Base-by-base conservation (phyloP, 2,329 filamentous ascomycete genomes). In the Diaporthe helianthi region DNA sequence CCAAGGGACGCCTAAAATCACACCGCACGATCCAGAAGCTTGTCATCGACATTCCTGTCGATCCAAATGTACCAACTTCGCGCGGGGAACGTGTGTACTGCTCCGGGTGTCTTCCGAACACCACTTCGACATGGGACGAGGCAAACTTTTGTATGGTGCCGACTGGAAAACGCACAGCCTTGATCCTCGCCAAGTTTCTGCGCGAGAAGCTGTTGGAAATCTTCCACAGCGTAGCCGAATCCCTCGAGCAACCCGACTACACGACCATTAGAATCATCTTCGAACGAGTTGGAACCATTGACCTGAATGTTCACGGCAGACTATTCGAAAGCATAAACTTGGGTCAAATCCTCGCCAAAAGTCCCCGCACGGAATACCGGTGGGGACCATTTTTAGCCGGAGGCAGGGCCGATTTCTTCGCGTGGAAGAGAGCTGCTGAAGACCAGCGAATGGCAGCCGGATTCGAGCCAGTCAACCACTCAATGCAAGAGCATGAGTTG, bases 301-400 rank as follows among this genome's bases (percentile, higher is more conserved):
- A 61, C 1, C 4, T 61, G 5, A 31, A 29, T 2, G 55, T 61
- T 7, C 1, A 8, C 1, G 55, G 55, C 0, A n/a, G 6, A 1
- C 17, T 6, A 17, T 61, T 61, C 19, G 9, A 12, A 24, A 31
- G 2, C 2, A 3, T 61, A 2, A 13, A 61, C 8, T 10, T 61
- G 55, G 15, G 24, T 10, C 38, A 33, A 22, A 22, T 47, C 3
- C 26, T 61, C 38, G 55, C 55, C 3, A 13, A 22, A 4, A 2
- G 31, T 2, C 26, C 55, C 19, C 10, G 0, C 5, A 19, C 0
- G 1, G 55, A 61, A 12, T 17, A 47, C 1, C 47, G 55, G 55
- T 0, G 0, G 0, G 8, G 2, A 0, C 17, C 6, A 1, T 0
- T 8, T 7, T 55, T 1, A 10, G n/a, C n/a, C n/a, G n/a, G n/a